Evolutionary conservation across 2,329 filamentous ascomycete species (phyloP).

Genomic region (Thelonectria rubi): DNA sequence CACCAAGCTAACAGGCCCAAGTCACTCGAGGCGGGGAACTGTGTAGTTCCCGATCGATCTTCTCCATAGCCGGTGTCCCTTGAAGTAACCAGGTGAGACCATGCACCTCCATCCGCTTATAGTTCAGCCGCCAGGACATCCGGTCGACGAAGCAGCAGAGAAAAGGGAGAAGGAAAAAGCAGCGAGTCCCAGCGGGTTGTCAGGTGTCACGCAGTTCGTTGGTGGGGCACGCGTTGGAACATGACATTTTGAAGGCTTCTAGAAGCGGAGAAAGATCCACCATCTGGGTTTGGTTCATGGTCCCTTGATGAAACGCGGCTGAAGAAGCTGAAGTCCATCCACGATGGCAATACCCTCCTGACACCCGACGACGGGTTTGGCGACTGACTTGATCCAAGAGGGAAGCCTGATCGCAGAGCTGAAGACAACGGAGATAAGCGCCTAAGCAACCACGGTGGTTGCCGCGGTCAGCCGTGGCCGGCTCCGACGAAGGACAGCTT

Average conservation of each 20-base stretch:
- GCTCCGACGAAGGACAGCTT: neutral
- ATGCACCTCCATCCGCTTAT: neutral
- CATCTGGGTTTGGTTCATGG: conserved; percentile 1
- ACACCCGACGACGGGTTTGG: neutral
- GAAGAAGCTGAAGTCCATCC: conserved; percentile 3
- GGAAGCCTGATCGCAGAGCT: no score
- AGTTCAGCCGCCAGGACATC: neutral
- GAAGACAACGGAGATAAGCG: neutral
- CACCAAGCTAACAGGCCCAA: conserved; percentile 4
- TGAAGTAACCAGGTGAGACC: neutral
- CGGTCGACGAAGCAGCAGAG: neutral
- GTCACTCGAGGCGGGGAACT: neutral
- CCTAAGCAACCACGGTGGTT: neutral
- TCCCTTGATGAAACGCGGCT: conserved; percentile 18
- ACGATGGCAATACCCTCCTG: neutral
- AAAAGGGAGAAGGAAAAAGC: conserved; percentile 1
- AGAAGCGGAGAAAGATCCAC: conserved; percentile 19
- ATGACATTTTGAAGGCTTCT: conserved; percentile 13
- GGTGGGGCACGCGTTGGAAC: conserved; percentile 9
- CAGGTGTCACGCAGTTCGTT: conserved; percentile 15
- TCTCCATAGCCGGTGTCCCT: neutral
- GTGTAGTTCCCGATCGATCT: neutral
- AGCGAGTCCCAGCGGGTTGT: conserved; percentile 9
- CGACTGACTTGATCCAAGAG: neutral
- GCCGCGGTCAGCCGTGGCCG: conserved; percentile 6